Evolutionary conservation across 2,329 filamentous ascomycete species (phyloP).

Genomic region (Epichloe hybrida): DNA sequence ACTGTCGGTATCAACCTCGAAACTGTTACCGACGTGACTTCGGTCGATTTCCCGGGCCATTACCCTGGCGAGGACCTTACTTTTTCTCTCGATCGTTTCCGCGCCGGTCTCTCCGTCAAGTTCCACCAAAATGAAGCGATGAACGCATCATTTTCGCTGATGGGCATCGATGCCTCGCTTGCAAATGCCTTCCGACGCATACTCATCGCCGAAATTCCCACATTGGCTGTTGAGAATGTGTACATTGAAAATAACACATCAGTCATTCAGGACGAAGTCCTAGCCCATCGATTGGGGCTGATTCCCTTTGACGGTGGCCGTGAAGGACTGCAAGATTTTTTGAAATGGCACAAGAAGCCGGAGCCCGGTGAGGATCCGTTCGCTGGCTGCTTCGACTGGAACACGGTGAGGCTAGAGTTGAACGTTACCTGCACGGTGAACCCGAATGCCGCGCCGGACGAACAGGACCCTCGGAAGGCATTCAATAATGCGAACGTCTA

Average conservation of each 20-base stretch:
- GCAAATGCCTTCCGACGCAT: constrained; percentile 97
- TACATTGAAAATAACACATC: constrained; percentile 95
- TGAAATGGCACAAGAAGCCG: constrained; percentile 71
- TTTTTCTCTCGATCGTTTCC: constrained; percentile 66
- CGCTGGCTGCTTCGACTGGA: constrained; percentile 59
- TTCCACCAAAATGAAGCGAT: constrained; percentile 73
- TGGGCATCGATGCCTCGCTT: constrained; percentile 82
- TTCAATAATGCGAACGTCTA: constrained; percentile 81
- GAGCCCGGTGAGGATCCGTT: constrained; percentile 45
- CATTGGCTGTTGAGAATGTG: constrained; percentile 84
- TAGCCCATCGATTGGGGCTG: constrained; percentile 78
- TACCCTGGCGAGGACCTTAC: constrained; percentile 76
- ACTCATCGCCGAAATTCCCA: constrained; percentile 85
- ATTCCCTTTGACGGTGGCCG: constrained; percentile 75
- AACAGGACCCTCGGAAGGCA: constrained; percentile 69
- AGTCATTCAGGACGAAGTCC: constrained; percentile 94
- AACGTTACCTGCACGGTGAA: constrained; percentile 72
- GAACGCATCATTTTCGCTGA: constrained; percentile 77
- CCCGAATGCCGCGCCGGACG: constrained; percentile 52
- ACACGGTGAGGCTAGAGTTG: constrained; percentile 71
- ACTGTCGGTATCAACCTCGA: constrained; percentile 79
- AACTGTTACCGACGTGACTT: constrained; percentile 77
- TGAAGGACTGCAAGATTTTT: constrained; percentile 61
- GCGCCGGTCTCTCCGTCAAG: constrained; percentile 53
- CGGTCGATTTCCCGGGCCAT: constrained; percentile 85